Evolutionary conservation across 352 stramenopile species (phyloP).

Genomic region (Globisporangium cylindrosporum): DNA sequence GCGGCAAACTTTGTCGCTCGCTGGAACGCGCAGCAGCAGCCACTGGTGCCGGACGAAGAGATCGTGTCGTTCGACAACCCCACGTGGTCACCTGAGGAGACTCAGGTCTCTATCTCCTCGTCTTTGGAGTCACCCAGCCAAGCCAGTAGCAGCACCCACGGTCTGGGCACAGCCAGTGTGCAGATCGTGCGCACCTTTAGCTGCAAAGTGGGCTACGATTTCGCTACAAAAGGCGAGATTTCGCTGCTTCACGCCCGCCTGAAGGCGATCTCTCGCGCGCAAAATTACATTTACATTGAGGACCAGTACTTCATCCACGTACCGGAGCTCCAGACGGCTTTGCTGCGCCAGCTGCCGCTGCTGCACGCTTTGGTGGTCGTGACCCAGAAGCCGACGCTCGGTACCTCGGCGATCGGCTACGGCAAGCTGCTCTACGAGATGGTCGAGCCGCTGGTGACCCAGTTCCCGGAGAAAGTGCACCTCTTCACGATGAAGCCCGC

Average conservation of each 20-base stretch:
- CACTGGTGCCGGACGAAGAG: slow-evolving; percentile 5
- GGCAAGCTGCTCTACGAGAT: slow-evolving; percentile 39
- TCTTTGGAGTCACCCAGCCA: neutral
- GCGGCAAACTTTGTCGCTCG: slow-evolving; percentile 29
- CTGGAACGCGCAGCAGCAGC: slow-evolving; percentile 22
- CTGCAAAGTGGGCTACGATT: slow-evolving; percentile 30
- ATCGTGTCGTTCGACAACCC: slow-evolving; percentile 12
- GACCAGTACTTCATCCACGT: slow-evolving; percentile 54
- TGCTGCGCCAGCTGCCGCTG: slow-evolving; percentile 27
- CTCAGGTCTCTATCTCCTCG: neutral
- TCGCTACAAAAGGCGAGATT: slow-evolving; percentile 31
- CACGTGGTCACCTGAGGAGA: neutral
- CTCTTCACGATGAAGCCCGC: slow-evolving; percentile 18
- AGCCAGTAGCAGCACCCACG: neutral
- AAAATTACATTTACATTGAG: slow-evolving; percentile 45
- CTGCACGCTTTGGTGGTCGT: slow-evolving; percentile 30
- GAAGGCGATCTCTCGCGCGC: slow-evolving; percentile 33
- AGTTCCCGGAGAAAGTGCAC: slow-evolving; percentile 37
- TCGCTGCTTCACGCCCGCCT: slow-evolving; percentile 30
- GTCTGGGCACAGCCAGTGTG: slow-evolving; percentile 13
- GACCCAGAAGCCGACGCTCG: slow-evolving; percentile 18
- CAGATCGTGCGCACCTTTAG: slow-evolving; percentile 44
- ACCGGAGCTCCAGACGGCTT: slow-evolving; percentile 23
- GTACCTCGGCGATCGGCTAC: slow-evolving; percentile 25
- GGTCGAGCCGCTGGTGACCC: slow-evolving; percentile 26